phyloP scores from a whole-genome alignment of 345 rosid species.

The Brassica nigra region DNA sequence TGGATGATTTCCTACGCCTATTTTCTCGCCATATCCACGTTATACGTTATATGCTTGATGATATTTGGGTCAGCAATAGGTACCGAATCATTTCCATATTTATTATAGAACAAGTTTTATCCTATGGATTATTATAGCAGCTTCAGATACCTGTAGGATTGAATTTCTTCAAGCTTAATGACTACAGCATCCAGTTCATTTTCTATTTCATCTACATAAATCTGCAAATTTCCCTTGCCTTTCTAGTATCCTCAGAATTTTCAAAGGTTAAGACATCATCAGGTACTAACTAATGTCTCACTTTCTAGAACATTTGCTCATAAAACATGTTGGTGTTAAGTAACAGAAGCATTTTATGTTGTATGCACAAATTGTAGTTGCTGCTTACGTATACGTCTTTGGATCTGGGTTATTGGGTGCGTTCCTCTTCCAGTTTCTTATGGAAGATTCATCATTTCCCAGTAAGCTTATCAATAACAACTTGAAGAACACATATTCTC shows the following conservation, averaged over 20 bases:
- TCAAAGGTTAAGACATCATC: slow-evolving; percentile 60
- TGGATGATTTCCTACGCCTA: slow-evolving; percentile 82
- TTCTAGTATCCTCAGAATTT: slow-evolving; percentile 66
- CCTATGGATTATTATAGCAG: slow-evolving; percentile 12
- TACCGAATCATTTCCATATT: slow-evolving; percentile 30
- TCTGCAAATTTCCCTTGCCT: slow-evolving; percentile 77
- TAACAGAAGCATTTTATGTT: not conserved
- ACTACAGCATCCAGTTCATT: slow-evolving; percentile 68
- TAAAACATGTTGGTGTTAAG: slow-evolving; percentile 4
- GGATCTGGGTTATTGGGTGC: slow-evolving; percentile 84
- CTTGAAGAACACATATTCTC: not conserved
- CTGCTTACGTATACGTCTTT: slow-evolving; percentile 67
- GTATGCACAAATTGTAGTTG: slow-evolving; percentile 48
- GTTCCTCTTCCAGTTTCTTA: slow-evolving; percentile 68
- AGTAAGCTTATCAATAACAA: slow-evolving; percentile 52
- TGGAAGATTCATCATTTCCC: slow-evolving; percentile 73
- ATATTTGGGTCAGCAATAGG: slow-evolving; percentile 74
- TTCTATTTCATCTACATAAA: slow-evolving; percentile 77
- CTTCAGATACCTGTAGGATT: slow-evolving; percentile 55
- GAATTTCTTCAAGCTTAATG: slow-evolving; percentile 73
- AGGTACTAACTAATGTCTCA: slow-evolving; percentile 52
- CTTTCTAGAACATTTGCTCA: slow-evolving; percentile 7
- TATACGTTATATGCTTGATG: slow-evolving; percentile 72
- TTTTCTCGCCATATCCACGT: slow-evolving; percentile 65
- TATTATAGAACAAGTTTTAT: not conserved